Percentiles rank a stretch among this genome's conserved stretches.
Conservation (phyloP, 129 eudicot species). For the Cynara cardunculus region DNA sequence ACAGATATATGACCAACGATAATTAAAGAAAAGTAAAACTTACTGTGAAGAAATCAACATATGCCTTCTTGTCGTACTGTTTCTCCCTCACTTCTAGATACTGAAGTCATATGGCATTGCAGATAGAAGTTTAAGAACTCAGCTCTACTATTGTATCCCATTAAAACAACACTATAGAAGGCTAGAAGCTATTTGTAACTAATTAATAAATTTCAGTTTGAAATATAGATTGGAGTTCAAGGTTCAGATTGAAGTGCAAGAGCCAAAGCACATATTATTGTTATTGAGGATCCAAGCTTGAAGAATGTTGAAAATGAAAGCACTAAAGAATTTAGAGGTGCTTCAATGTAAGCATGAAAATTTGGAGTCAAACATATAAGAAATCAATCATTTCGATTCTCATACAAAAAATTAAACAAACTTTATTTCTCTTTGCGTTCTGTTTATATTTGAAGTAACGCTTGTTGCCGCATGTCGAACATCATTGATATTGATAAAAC, state of each 20-base stretch:
- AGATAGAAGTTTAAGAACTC: neutral
- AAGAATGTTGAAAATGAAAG: neutral
- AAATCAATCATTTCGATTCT: neutral
- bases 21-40: constrained; percentile 17
- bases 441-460: neutral
- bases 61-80: constrained; percentile 86
- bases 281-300: neutral
- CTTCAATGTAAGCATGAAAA: neutral
- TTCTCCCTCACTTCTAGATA: constrained; percentile 95
- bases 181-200: neutral
- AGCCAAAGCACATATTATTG: neutral
- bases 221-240: neutral
- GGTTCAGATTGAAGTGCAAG: neutral
- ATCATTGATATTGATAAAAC: neutral
- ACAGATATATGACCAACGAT: neutral
- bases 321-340: neutral
- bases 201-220: neutral
- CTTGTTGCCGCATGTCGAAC: neutral
- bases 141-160: neutral
- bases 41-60: constrained; percentile 84
- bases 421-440: neutral
- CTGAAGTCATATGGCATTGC: constrained; percentile 30
- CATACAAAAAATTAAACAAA: neutral
- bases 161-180: neutral
- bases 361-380: neutral